Evolutionary conservation across 768 basidiomycete species (phyloP).

Genomic region (Trametes coccinea): DNA sequence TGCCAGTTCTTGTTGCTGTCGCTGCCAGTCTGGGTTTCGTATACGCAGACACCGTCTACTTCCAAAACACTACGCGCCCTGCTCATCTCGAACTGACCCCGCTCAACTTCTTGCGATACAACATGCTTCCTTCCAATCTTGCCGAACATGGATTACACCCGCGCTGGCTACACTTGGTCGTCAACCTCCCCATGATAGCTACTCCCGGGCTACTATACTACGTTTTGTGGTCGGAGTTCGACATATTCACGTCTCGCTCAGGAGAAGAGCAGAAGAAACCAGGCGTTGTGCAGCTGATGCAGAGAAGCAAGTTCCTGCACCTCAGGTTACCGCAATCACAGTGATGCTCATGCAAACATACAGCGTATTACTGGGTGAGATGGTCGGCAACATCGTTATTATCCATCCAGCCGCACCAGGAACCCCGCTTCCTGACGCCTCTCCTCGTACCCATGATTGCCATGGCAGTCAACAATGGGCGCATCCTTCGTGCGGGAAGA

Average conservation of each 20-base stretch:
- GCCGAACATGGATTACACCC: constrained; percentile 43
- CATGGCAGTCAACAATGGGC: constrained; percentile 30
- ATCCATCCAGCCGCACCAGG: constrained; percentile 41
- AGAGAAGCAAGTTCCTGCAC: neutral
- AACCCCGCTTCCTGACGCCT: constrained; percentile 40
- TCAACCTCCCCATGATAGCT: constrained; percentile 43
- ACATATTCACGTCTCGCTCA: constrained; percentile 1
- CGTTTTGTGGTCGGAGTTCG: constrained; percentile 23
- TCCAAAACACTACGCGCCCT: constrained; percentile 24
- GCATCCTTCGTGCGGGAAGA: constrained; percentile 28
- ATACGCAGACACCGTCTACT: constrained; percentile 37
- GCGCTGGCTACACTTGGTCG: constrained; percentile 39
- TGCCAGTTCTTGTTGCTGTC: constrained; percentile 28
- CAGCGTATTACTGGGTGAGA: constrained; percentile 35
- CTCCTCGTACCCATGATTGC: constrained; percentile 37
- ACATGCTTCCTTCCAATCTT: constrained; percentile 38
- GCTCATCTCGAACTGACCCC: constrained; percentile 34
- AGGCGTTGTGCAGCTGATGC: constrained; percentile 10
- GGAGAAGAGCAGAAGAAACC: constrained; percentile 1
- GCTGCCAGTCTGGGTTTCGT: constrained; percentile 24
- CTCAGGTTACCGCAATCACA: neutral
- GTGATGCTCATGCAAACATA: neutral
- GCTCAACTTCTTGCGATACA: constrained; percentile 41
- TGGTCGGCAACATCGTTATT: constrained; percentile 32
- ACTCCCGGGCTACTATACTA: constrained; percentile 35